Conservation (phyloP, 1,284 basidiomycete genomes). For the Trichosporon sp. region DNA sequence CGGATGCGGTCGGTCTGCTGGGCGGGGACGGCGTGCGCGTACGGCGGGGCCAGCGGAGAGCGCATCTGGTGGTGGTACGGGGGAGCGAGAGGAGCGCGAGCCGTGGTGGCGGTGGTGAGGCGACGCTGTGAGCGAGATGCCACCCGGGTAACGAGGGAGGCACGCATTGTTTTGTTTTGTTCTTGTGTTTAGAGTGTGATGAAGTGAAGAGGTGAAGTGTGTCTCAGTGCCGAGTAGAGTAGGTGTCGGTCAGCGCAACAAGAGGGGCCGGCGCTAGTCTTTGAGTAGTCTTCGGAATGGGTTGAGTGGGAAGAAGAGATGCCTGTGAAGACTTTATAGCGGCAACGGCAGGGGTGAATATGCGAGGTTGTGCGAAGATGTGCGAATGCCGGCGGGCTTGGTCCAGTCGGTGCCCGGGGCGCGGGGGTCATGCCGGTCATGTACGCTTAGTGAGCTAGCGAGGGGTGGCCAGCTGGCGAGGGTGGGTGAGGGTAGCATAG, state of each 20-base stretch:
- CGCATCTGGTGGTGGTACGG: slow-evolving; percentile 17
- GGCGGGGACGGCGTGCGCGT: slow-evolving; percentile 12
- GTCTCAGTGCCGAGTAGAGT: too few relatives aligned
- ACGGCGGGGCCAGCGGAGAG: slow-evolving; percentile 15
- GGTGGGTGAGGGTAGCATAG: background rate
- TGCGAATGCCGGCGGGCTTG: background rate
- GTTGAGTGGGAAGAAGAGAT: background rate
- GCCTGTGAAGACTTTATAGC: background rate
- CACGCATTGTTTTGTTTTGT: slow-evolving; percentile 11
- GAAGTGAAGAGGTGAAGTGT: background rate
- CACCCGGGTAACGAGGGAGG: slow-evolving; percentile 13
- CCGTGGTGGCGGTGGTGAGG: slow-evolving; percentile 15
- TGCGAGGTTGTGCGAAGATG: background rate
- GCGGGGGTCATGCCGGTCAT: background rate
- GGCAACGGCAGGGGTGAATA: background rate
- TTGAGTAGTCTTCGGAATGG: too few relatives aligned
- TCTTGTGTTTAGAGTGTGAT: background rate
- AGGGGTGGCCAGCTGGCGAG: background rate
- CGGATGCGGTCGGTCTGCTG: slow-evolving; percentile 9
- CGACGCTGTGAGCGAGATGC: slow-evolving; percentile 17
- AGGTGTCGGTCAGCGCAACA: background rate
- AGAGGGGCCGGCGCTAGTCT: background rate
- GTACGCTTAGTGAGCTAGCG: background rate
- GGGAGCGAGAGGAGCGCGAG: slow-evolving; percentile 17
- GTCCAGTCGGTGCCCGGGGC: background rate